phyloP scores from a whole-genome alignment of 78 protist genomes.

The Chrysochromulina parva region DNA sequence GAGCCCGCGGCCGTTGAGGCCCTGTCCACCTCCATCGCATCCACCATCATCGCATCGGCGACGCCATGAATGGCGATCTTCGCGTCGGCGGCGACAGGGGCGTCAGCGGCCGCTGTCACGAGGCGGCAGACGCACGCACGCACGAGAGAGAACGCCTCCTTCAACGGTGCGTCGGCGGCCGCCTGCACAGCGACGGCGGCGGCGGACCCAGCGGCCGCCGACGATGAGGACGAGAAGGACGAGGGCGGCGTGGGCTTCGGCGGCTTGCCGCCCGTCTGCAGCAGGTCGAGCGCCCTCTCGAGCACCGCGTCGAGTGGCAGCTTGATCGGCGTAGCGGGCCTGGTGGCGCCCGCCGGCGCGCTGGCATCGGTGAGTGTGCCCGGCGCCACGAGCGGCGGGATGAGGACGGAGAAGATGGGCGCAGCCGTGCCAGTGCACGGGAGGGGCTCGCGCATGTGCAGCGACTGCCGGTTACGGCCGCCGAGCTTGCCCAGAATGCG shows the following conservation, averaged over 20 bases:
- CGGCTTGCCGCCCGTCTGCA: neutral
- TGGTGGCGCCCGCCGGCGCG: neutral
- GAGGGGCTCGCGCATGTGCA: conserved; percentile 17
- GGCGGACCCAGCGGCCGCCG: no score
- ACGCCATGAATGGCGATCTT: no score
- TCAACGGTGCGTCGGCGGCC: neutral
- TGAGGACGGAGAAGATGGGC: neutral
- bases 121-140: neutral
- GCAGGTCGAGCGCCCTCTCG: neutral
- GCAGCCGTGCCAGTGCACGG: no score
- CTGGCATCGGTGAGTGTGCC: neutral
- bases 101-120: neutral
- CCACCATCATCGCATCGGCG: no score
- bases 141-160: neutral
- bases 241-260: no score
- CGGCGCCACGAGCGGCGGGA: neutral
- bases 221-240: no score
- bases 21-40: no score
- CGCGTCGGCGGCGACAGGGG: no score
- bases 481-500: conserved; percentile 94
- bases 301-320: neutral
- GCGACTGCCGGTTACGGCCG: conserved; percentile 79
- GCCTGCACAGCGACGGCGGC: no score
- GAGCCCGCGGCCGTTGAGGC: no score
- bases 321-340: neutral